Conservation (phyloP, 1,284 basidiomycete species). For the Irpex lacteus region DNA sequence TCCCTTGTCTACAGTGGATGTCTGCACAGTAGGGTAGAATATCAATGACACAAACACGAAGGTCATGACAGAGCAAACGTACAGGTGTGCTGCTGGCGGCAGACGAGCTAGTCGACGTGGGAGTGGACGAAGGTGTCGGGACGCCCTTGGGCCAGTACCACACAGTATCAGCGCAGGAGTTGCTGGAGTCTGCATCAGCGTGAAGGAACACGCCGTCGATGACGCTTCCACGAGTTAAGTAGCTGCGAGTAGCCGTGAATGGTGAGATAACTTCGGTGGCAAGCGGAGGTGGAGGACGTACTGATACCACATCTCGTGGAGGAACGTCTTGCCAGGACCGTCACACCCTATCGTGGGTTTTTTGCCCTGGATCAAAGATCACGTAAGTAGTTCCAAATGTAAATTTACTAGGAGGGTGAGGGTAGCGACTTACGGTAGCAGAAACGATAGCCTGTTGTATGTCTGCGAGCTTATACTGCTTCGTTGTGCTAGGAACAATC, state of each 20-base stretch:
- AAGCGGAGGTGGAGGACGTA: neutral
- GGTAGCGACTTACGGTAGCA: constrained; percentile 3
- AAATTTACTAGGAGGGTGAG: neutral
- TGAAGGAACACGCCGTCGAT: constrained; percentile 11
- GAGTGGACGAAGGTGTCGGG: constrained; percentile 7
- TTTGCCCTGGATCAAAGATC: constrained; percentile 5
- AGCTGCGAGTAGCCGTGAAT: constrained; percentile 3
- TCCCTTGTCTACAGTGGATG: constrained; percentile 12
- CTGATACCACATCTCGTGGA: constrained; percentile 13
- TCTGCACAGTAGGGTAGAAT: neutral
- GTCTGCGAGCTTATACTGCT: constrained; percentile 11
- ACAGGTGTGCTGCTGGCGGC: constrained; percentile 1
- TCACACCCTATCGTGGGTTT: constrained; percentile 10
- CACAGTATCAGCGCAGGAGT: constrained; percentile 9
- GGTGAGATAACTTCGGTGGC: neutral
- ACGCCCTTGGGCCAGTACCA: constrained; percentile 15
- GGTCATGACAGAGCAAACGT: neutral
- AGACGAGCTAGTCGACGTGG: constrained; percentile 9
- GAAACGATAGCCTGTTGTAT: constrained; percentile 1
- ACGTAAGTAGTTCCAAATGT: neutral
- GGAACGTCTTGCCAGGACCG: constrained; percentile 7
- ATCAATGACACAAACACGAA: neutral
- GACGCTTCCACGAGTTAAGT: constrained; percentile 12
- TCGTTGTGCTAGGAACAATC: constrained; percentile 9
- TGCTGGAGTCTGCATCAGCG: constrained; percentile 9